Evolutionary conservation across 1,139 yeast genomes (phyloP), one percentile per base, ranked within the genome.

Genomic region (Pneumocystis murina): DNA sequence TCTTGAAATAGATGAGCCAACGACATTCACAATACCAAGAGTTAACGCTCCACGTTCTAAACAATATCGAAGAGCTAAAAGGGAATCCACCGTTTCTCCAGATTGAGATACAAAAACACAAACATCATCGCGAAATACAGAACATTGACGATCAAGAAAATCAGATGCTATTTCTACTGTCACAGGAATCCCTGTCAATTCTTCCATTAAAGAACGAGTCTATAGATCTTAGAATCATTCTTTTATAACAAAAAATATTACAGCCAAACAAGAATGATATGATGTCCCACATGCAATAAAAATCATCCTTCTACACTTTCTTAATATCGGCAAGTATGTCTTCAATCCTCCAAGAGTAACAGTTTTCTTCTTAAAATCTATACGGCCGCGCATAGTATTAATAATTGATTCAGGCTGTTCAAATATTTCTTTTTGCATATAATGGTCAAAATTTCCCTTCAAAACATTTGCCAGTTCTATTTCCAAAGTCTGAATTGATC

Each of bases 271-370:
- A 28, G 98, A 92, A 77, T 94, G 98, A 74, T 91, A 94, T 0
- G 98, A 92, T 6, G 99, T 94, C 78, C 99, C 99, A 78, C 99
- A 94, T 4, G 98, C 99, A 79, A 94, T 88, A 97, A 94, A 92
- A 67, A 91, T 87, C 72, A 94, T 82, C 76, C 98, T 84, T 77
- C 97, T 85, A 71, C 97, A 90, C 73, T 97, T 84, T 77, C 97
- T 85, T 68, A 94, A 87, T 62, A 95, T 87, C 41, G 95, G 84
- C 69, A 94, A 79, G 82, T 85, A 88, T 28, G 87, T 81, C 70
- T 87, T 84, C 71, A 94, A 81, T 54, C 99, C 99, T 72, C 98
- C 98, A 69, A 94, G 82, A 69, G 84, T 86, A 68, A 94, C 87
- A 60, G 77, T 78, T 70, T 81, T 80, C 73, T 85, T 84, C 61